phyloP scores from a whole-genome alignment of 306 rosid species.

The Bauhinia variegata region DNA sequence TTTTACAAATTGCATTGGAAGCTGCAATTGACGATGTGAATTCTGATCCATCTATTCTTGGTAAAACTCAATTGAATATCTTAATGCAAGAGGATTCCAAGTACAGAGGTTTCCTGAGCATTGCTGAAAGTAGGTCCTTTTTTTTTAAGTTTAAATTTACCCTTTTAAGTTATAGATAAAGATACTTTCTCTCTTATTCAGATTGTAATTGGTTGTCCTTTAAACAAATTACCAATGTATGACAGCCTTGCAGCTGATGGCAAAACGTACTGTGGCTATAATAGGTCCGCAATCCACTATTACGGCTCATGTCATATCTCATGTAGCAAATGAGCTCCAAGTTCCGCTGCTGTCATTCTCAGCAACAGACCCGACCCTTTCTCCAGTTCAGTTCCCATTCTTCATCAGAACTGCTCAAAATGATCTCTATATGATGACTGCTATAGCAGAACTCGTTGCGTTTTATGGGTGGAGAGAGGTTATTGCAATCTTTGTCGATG shows the following conservation, averaged over 20 bases:
- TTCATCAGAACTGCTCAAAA: constrained; percentile 74
- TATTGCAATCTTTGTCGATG: constrained; percentile 79
- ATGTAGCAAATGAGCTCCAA: constrained; percentile 88
- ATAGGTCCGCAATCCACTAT: constrained; percentile 90
- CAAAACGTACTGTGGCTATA: constrained; percentile 75
- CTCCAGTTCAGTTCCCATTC: constrained; percentile 90
- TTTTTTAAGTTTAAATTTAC: constrained; percentile 1
- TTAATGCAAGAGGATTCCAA: constrained; percentile 70
- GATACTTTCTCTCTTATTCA: constrained; percentile 11
- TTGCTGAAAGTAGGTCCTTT: constrained; percentile 73
- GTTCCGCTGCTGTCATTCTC: constrained; percentile 81
- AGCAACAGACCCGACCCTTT: constrained; percentile 82
- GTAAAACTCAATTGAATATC: constrained; percentile 57
- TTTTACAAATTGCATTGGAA: constrained; percentile 62
- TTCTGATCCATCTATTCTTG: constrained; percentile 75
- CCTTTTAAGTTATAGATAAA: constrained; percentile 16
- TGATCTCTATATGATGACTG: constrained; percentile 83
- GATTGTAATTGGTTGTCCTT: constrained; percentile 26
- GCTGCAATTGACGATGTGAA: constrained; percentile 79
- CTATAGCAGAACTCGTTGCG: constrained; percentile 75
- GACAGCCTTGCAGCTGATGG: constrained; percentile 86
- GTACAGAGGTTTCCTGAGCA: constrained; percentile 79
- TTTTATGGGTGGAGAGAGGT: constrained; percentile 84
- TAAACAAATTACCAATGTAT: background rate
- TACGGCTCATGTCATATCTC: constrained; percentile 87